Evolutionary conservation across 2,329 filamentous ascomycete genomes (phyloP).

Genomic region (Cytospora chrysosperma): DNA sequence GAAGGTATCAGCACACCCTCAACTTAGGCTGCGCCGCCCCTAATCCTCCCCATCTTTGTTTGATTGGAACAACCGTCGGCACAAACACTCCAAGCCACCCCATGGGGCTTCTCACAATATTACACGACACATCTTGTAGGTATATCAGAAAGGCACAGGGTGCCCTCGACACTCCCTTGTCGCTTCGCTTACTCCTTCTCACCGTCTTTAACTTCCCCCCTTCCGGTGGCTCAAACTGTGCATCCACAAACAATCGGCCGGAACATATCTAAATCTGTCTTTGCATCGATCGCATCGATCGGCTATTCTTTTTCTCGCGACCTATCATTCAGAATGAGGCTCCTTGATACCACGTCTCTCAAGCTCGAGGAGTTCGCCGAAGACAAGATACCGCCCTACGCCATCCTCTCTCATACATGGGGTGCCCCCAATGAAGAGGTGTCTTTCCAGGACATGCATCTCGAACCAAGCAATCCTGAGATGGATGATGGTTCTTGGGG

Average conservation of each 20-base stretch:
- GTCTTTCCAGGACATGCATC: constrained; percentile 19
- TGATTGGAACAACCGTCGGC: background rate
- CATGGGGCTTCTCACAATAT: too few species aligned
- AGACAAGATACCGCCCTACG: constrained; percentile 28
- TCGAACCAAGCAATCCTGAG: background rate
- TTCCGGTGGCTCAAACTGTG: too few species aligned
- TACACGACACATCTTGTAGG: too few species aligned
- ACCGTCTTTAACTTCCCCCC: too few species aligned
- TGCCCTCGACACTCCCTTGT: too few species aligned
- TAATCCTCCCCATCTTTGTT: background rate
- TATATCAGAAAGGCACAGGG: too few species aligned
- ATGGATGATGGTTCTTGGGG: constrained; percentile 26
- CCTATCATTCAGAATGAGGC: background rate
- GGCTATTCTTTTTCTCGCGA: background rate
- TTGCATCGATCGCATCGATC: background rate
- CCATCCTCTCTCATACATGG: constrained; percentile 33
- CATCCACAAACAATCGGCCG: background rate
- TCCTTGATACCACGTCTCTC: background rate
- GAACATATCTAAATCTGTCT: background rate
- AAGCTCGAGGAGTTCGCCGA: background rate
- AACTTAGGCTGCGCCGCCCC: background rate
- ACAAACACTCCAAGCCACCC: background rate
- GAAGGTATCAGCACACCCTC: background rate
- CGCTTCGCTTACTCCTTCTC: too few species aligned
- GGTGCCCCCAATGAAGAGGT: constrained; percentile 27